Percentiles rank a stretch among this genome's conserved stretches.
Evolutionary conservation across 225 moss, liverwort and hornwort species (phyloP).

Genomic region (Pseudisothecium myosuroides): DNA sequence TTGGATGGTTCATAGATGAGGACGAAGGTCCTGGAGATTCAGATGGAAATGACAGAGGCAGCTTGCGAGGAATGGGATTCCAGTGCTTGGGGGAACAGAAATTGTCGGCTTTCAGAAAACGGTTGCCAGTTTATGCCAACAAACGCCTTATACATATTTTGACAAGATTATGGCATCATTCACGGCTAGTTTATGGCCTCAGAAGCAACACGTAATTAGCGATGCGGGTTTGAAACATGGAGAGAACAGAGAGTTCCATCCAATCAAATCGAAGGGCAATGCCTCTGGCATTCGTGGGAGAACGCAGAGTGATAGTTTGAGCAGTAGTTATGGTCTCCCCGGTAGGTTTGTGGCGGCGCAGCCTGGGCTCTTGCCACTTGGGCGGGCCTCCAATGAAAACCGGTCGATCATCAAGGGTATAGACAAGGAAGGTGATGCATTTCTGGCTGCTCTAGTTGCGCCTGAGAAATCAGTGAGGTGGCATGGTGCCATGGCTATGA

Average conservation of each 20-base stretch:
- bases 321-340: conserved; percentile 66
- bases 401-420: conserved; percentile 64
- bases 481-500: conserved; percentile 89
- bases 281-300: conserved; percentile 10
- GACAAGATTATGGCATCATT: conserved; percentile 4
- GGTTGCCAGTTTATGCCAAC: neutral
- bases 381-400: conserved; percentile 78
- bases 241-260: conserved; percentile 6
- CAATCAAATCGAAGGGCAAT: neutral
- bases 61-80: conserved; percentile 73
- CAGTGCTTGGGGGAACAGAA: conserved; percentile 70
- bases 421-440: conserved; percentile 75
- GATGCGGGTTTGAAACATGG: conserved; percentile 1
- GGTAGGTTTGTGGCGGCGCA: conserved; percentile 90
- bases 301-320: conserved; percentile 26
- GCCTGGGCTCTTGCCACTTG: conserved; percentile 98
- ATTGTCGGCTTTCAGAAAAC: conserved; percentile 66
- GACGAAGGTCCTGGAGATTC: conserved; percentile 45
- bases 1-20: conserved; percentile 64
- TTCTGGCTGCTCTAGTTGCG: conserved; percentile 71
- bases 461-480: conserved; percentile 93
- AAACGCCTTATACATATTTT: neutral
- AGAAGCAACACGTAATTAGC: neutral
- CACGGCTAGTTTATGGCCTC: conserved; percentile 11
- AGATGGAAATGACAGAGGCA: conserved; percentile 40